Evolutionary conservation across 2,329 filamentous ascomycete genomes (phyloP).

Genomic region (Hymenoscyphus linearis): DNA sequence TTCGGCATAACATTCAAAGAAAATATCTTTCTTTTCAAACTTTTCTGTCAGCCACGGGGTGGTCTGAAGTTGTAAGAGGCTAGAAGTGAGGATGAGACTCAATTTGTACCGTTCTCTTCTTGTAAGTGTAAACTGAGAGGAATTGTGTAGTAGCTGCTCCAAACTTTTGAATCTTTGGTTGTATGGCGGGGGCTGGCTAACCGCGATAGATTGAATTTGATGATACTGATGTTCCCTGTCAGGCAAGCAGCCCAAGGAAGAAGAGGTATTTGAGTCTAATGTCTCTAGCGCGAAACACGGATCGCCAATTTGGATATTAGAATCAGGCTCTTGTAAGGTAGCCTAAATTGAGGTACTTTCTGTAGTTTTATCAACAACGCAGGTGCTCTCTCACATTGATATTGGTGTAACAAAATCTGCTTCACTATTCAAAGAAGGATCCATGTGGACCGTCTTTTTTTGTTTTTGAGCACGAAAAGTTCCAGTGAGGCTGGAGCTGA

Average conservation of each 20-base stretch:
- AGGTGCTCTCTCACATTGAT: not conserved
- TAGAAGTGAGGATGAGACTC: constrained; percentile 20
- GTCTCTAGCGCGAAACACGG: constrained; percentile 14
- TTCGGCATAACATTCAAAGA: constrained; percentile 18
- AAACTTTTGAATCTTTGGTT: constrained; percentile 14
- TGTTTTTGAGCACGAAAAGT: not conserved
- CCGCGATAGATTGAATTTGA: constrained; percentile 6
- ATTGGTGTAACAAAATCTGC: not conserved
- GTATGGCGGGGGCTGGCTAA: not conserved
- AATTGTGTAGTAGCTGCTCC: constrained; percentile 13
- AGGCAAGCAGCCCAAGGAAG: constrained; percentile 16
- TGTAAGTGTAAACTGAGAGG: constrained; percentile 4
- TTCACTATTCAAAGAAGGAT: not conserved
- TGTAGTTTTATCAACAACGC: not conserved
- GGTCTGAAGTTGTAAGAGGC: constrained; percentile 23
- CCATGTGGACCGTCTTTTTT: not conserved
- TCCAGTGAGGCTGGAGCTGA: not conserved
- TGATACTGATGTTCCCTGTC: constrained; percentile 15
- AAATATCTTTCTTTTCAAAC: constrained; percentile 23
- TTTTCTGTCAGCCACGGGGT: constrained; percentile 22
- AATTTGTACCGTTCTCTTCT: constrained; percentile 21
- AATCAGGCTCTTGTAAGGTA: not conserved
- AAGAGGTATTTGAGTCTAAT: too few species aligned
- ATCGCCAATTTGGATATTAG: constrained; percentile 14
- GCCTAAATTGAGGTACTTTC: not conserved